Conservation (phyloP, 768 basidiomycete genomes). For the Porphyrellus cyaneotinctus region DNA sequence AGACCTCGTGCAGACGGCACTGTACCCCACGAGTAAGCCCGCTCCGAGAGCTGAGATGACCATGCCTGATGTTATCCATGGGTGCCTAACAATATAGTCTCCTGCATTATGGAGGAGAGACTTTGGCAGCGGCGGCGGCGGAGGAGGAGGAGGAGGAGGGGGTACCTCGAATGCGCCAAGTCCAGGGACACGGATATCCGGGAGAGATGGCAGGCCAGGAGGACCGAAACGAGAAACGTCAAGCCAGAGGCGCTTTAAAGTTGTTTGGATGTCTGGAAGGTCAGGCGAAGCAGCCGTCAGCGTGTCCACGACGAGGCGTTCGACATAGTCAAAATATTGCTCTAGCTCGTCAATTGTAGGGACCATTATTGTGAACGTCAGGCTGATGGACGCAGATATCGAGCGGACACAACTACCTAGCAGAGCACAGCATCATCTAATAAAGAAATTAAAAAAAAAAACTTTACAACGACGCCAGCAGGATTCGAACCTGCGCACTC, state of each 20-base stretch:
- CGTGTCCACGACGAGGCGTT: conserved; percentile 57
- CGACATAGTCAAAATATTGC: conserved; percentile 62
- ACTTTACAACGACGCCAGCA: conserved; percentile 55
- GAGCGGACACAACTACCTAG: background rate
- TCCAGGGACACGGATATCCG: conserved; percentile 56
- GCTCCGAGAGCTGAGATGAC: conserved; percentile 56
- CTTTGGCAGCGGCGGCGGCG: conserved; percentile 47
- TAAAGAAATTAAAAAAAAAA: background rate
- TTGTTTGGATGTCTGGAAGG: conserved; percentile 61
- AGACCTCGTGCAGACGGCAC: conserved; percentile 22
- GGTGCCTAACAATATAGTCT: conserved; percentile 55
- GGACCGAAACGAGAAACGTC: conserved; percentile 83
- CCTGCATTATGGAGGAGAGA: conserved; percentile 44
- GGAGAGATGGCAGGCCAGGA: conserved; percentile 37
- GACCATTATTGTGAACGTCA: conserved; percentile 20
- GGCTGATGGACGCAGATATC: background rate
- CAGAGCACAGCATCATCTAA: conserved; percentile 15
- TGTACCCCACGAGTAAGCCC: conserved; percentile 59
- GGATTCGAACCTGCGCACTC: conserved; percentile 68
- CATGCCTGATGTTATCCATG: conserved; percentile 55
- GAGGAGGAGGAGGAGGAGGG: conserved; percentile 55
- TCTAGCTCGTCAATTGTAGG: conserved; percentile 63
- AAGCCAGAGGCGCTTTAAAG: conserved; percentile 65
- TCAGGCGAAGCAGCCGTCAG: conserved; percentile 54
- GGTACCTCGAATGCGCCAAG: conserved; percentile 74